phyloP scores from a whole-genome alignment of 345 rosid species.

The Sapria himalayana region DNA sequence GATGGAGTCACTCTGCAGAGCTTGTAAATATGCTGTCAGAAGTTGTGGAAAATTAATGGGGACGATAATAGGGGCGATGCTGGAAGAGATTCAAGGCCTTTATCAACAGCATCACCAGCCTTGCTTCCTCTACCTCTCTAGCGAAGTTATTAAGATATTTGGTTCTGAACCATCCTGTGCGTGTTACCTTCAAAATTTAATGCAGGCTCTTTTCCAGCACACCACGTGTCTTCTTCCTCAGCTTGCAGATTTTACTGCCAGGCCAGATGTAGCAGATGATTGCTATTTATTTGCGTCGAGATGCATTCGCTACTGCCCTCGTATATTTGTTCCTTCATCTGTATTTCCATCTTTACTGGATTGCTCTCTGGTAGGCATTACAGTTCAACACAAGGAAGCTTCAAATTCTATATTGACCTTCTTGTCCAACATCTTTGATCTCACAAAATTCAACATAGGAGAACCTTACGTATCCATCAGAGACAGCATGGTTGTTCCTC shows the following conservation, averaged over 20 bases:
- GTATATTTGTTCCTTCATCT: conserved; percentile 57
- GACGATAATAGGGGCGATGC: conserved; percentile 78
- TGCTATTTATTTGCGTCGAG: conserved; percentile 89
- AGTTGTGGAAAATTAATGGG: conserved; percentile 93
- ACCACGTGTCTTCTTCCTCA: conserved; percentile 69
- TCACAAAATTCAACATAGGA: conserved; percentile 38
- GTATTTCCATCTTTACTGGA: conserved; percentile 61
- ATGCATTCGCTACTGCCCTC: conserved; percentile 93
- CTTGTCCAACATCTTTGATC: conserved; percentile 76
- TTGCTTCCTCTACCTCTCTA: conserved; percentile 92
- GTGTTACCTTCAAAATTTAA: conserved; percentile 57
- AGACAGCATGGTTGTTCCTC: conserved; percentile 54
- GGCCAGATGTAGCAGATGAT: conserved; percentile 95
- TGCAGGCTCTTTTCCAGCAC: conserved; percentile 66
- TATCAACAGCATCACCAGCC: conserved; percentile 93
- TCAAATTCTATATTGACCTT: conserved; percentile 82
- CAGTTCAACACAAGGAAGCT: conserved; percentile 98
- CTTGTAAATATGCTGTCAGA: conserved; percentile 99
- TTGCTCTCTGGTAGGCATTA: conserved; percentile 68
- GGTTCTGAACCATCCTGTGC: conserved; percentile 93
- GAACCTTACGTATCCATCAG: conserved; percentile 45
- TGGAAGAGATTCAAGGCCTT: conserved; percentile 74
- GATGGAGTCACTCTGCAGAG: conserved; percentile 98
- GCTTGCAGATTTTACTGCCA: conserved; percentile 62
- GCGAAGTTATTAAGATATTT: conserved; percentile 99